These are phyloP conservation scores for Triticum aestivum DNA, from an alignment of 176 grass and related monocot genomes.

Conservation along the genomic window IWGSC_CS_RefSeq_v2.1 NC_057806.1:411009609-411010108, in stretches of 20 bases:
- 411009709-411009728: not conserved
- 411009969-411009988: too few relatives aligned
- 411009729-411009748: not conserved
- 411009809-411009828: not conserved
- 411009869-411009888: not conserved
- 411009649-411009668: not conserved
- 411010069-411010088: too few relatives aligned
- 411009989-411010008: too few relatives aligned
- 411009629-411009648: not conserved
- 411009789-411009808: not conserved
- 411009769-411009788: not conserved
- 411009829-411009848: not conserved
- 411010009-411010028: too few relatives aligned
- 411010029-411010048: too few relatives aligned
- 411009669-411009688: not conserved
- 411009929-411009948: too few relatives aligned
- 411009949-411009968: too few relatives aligned
- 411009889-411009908: too few relatives aligned
- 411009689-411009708: constrained; percentile 5
- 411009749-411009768: not conserved
- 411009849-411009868: not conserved
- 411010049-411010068: too few relatives aligned
- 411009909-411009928: too few relatives aligned
- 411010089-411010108: too few relatives aligned
- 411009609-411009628: not conserved